A percentile compares a stretch with the other conserved stretches of the same genome.
Evolutionary conservation across 148 eudicot species (phyloP).

Genomic region (Mesembryanthemum crystallinum): DNA sequence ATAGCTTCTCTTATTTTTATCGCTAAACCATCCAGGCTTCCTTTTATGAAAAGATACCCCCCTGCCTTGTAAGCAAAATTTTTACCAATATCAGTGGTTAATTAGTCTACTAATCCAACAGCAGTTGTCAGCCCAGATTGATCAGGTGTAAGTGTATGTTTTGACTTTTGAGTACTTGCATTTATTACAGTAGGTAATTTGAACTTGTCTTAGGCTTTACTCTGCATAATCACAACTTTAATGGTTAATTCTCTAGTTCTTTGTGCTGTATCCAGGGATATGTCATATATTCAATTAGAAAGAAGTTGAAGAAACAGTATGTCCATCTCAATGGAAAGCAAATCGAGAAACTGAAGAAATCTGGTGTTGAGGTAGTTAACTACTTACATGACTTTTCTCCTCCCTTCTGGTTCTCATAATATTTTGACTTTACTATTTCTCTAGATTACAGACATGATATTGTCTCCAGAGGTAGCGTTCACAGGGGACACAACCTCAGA

Average conservation of each 20-base stretch:
- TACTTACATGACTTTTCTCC: not conserved
- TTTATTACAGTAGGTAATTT: not conserved
- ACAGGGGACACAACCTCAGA: constrained; percentile 93
- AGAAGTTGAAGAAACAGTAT: constrained; percentile 84
- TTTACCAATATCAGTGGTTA: too few species aligned
- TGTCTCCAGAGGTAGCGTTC: constrained; percentile 93
- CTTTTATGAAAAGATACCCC: not conserved
- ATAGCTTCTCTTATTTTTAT: not conserved
- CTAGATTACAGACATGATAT: constrained; percentile 83
- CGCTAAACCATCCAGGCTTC: not conserved
- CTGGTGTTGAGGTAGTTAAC: constrained; percentile 71
- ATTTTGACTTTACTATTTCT: constrained; percentile 21
- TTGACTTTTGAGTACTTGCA: not conserved
- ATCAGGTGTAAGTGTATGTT: not conserved
- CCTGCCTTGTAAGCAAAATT: too few species aligned
- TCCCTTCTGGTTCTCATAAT: constrained; percentile 12
- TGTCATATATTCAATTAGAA: constrained; percentile 79
- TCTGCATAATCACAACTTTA: not conserved
- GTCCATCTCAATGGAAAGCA: constrained; percentile 80
- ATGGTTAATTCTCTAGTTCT: not conserved
- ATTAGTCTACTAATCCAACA: not conserved
- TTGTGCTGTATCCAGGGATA: constrained; percentile 59
- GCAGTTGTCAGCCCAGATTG: not conserved
- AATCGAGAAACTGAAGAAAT: constrained; percentile 86
- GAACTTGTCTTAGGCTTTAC: not conserved